Base-by-base conservation (phyloP, 2,329 filamentous ascomycete species). In the Lizonia empirigonia region DNA sequence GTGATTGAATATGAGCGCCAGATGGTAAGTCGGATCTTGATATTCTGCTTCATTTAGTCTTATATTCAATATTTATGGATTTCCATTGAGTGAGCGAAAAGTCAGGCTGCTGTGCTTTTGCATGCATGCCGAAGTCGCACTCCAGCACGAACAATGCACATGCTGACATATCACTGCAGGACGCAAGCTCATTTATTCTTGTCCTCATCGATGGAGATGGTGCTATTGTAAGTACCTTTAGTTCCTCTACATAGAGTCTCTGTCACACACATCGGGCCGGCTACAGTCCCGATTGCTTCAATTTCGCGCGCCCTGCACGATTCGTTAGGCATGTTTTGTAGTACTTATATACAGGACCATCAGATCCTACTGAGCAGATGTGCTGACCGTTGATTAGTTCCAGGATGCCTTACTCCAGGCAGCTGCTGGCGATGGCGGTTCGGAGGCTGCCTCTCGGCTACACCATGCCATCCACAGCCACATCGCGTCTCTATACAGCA, bases 151-250 rank as follows among this genome's bases (percentile, higher is more conserved):
- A 7, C 7, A 4, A 23, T 2, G 9, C 9, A 9, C 20, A 6
- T 54, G 30, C 53, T 60, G 20, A 59, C 27, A 5, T 2, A 15
- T 23, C 15, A 12, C 24, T 34, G 16, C 41, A 72, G 68, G 67
- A 74, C 30, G 53, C 59, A 7, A 76, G 69, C 53, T 73, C 76
- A 15, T 80, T 80, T 51, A 75, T 76, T 10, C 61, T 79, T 60
- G 76, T 71, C 30, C 62, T 80, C 37, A 76, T 80, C 37, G 78
- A 80, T 63, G 78, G 78, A n/a, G 78, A 80, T 64, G 77, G 77
- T 19, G 76, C 76, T 56, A 69, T 77, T 44, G 75, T 77, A 63
- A 64, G 72, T 68, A 9, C 6, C 10, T 32, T 13, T 18, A 18
- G 5, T 7, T 45, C 18, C 9, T 26, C 12, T 26, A 6, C 24